phyloP scores from a whole-genome alignment of 2,329 filamentous ascomycete genomes.

The Fusarium goolgardi region DNA sequence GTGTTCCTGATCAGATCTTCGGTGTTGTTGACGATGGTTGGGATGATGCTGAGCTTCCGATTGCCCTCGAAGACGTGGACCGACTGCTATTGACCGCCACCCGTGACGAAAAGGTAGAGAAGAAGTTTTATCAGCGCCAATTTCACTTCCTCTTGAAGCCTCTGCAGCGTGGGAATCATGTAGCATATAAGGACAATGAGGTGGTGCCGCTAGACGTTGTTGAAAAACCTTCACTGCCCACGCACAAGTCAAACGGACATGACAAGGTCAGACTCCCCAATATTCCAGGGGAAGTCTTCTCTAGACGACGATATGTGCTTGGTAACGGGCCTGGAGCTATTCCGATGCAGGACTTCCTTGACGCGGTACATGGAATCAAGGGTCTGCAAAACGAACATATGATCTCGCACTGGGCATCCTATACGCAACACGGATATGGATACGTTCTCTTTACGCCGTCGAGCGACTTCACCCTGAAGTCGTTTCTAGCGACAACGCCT shows the following conservation, averaged over 20 bases:
- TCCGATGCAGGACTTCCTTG: slow-evolving; percentile 66
- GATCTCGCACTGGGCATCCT: slow-evolving; percentile 77
- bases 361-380: slow-evolving; percentile 69
- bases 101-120: slow-evolving; percentile 72
- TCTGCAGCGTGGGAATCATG: slow-evolving; percentile 69
- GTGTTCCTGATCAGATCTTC: slow-evolving; percentile 79
- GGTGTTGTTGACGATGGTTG: slow-evolving; percentile 79
- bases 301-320: slow-evolving; percentile 68
- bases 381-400: slow-evolving; percentile 74
- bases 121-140: slow-evolving; percentile 76
- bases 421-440: slow-evolving; percentile 70
- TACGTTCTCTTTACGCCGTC: slow-evolving; percentile 76
- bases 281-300: slow-evolving; percentile 66
- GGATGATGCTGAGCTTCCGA: slow-evolving; percentile 80
- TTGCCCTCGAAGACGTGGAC: slow-evolving; percentile 73
- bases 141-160: slow-evolving; percentile 76
- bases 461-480: slow-evolving; percentile 73
- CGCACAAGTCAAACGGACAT: slow-evolving; percentile 54
- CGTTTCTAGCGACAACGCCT: slow-evolving; percentile 73
- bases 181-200: slow-evolving; percentile 74
- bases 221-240: slow-evolving; percentile 64
- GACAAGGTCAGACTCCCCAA: slow-evolving; percentile 74
- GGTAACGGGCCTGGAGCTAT: slow-evolving; percentile 58
- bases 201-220: slow-evolving; percentile 75
- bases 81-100: slow-evolving; percentile 69